Evolutionary conservation across 805 yeast genomes (phyloP).

Genomic region (Candida namnaoensis): DNA sequence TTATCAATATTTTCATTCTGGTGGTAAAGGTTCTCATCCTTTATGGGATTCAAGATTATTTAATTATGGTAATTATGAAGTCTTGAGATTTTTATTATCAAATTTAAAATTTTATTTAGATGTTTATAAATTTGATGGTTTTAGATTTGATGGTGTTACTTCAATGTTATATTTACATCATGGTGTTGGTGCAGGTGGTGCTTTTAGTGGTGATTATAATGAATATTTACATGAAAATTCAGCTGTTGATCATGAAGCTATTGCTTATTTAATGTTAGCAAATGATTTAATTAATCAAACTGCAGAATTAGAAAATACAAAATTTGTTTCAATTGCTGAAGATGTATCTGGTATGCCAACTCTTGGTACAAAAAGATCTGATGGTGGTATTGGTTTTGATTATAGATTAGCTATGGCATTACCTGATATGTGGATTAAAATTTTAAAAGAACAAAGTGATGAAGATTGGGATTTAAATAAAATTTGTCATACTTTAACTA

Average conservation of each 20-base stretch:
- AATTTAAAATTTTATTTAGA: constrained; percentile 81
- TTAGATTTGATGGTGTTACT: constrained; percentile 95
- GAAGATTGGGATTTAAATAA: constrained; percentile 88
- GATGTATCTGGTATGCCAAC: constrained; percentile 98
- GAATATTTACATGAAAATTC: constrained; percentile 76
- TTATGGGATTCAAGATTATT: constrained; percentile 96
- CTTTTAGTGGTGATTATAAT: constrained; percentile 86
- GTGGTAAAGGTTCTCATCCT: constrained; percentile 81
- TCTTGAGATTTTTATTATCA: constrained; percentile 74
- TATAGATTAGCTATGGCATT: constrained; percentile 94
- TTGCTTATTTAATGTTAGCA: constrained; percentile 85
- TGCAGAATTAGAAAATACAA: constrained; percentile 30
- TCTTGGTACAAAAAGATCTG: constrained; percentile 59
- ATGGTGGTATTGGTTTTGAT: constrained; percentile 92
- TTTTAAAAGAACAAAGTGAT: constrained; percentile 73
- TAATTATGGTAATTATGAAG: constrained; percentile 88
- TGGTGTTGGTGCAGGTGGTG: constrained; percentile 76
- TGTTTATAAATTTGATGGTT: constrained; percentile 85
- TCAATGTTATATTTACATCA: constrained; percentile 88
- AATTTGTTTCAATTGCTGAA: constrained; percentile 80
- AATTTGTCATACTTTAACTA: constrained; percentile 75
- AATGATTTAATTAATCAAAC: constrained; percentile 61
- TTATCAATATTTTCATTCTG: constrained; percentile 88
- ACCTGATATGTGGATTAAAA: constrained; percentile 98
- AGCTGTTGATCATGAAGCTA: constrained; percentile 80